Conservation (phyloP, 371 early-diverging fungal species). For the Mucor sp. region DNA sequence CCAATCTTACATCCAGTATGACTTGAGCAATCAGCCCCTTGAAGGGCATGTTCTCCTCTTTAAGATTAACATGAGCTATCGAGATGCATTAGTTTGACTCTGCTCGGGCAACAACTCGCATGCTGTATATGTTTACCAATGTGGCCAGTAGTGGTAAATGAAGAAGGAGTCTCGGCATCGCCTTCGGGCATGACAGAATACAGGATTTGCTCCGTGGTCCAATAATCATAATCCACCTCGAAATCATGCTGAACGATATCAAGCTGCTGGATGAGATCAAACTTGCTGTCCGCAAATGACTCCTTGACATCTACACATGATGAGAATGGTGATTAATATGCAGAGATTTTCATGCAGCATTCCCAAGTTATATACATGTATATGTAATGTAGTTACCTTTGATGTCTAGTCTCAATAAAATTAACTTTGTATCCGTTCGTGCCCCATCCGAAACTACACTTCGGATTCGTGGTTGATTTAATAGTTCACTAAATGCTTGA, state of each 20-base stretch:
- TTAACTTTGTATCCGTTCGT: constrained; percentile 56
- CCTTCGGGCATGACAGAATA: constrained; percentile 88
- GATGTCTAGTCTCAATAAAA: constrained; percentile 59
- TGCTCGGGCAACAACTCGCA: neutral
- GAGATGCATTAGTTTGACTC: neutral
- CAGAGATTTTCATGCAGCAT: neutral
- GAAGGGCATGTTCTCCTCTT: constrained; percentile 87
- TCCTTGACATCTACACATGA: constrained; percentile 32
- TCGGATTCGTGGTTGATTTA: constrained; percentile 69
- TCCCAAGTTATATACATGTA: neutral
- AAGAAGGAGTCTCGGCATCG: constrained; percentile 75
- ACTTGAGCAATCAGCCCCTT: constrained; percentile 91
- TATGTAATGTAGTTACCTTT: constrained; percentile 11
- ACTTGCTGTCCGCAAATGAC: constrained; percentile 30
- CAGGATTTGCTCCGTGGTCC: constrained; percentile 89
- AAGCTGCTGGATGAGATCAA: constrained; percentile 37
- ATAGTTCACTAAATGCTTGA: constrained; percentile 27
- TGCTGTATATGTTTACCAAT: constrained; percentile 65
- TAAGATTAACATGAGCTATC: constrained; percentile 92
- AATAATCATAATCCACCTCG: constrained; percentile 72
- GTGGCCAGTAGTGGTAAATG: constrained; percentile 94
- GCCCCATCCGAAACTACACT: constrained; percentile 65
- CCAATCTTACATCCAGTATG: constrained; percentile 78
- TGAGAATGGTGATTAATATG: neutral
- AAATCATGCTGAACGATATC: constrained; percentile 55